Percentiles rank a stretch among this genome's conserved stretches.
phyloP scores from a whole-genome alignment of 2,329 filamentous ascomycete species.

The Talaromyces piceae region DNA sequence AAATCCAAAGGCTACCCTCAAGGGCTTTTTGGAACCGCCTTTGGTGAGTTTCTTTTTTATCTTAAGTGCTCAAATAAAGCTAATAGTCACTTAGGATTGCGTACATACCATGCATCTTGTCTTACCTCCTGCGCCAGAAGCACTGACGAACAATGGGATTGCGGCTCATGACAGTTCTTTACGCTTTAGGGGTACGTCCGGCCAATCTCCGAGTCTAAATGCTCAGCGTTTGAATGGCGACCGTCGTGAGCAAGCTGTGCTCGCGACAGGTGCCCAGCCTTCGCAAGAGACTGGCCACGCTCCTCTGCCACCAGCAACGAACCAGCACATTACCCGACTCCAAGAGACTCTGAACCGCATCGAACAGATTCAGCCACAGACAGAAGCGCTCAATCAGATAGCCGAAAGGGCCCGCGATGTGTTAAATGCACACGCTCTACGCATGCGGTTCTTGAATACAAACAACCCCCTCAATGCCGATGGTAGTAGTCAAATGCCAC shows the following conservation, averaged over 20 bases:
- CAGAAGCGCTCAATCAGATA: conserved; percentile 5
- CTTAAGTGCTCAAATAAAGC: background rate
- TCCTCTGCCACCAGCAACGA: background rate
- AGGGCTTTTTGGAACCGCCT: conserved; percentile 43
- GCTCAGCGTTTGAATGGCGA: background rate
- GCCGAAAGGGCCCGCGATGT: conserved; percentile 9
- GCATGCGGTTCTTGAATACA: background rate
- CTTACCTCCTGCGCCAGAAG: conserved; percentile 30
- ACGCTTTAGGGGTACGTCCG: conserved; percentile 6
- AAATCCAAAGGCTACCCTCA: conserved; percentile 42
- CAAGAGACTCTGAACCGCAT: background rate
- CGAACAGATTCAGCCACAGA: conserved; percentile 7
- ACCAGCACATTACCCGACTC: background rate
- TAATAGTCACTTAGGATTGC: conserved; percentile 15
- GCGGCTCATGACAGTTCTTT: conserved; percentile 9
- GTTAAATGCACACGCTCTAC: conserved; percentile 1
- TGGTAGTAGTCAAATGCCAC: no score
- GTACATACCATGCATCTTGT: conserved; percentile 35
- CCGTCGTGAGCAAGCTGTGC: background rate
- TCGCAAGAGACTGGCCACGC: background rate
- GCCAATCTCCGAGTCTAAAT: background rate
- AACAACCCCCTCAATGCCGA: background rate
- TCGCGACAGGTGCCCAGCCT: background rate
- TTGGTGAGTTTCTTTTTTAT: conserved; percentile 35
- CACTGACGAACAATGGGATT: conserved; percentile 11